Percentiles rank a stretch among this genome's conserved stretches.
Evolutionary conservation across 306 rosid genomes (phyloP).

Genomic region (Fragaria nilgerrensis): DNA sequence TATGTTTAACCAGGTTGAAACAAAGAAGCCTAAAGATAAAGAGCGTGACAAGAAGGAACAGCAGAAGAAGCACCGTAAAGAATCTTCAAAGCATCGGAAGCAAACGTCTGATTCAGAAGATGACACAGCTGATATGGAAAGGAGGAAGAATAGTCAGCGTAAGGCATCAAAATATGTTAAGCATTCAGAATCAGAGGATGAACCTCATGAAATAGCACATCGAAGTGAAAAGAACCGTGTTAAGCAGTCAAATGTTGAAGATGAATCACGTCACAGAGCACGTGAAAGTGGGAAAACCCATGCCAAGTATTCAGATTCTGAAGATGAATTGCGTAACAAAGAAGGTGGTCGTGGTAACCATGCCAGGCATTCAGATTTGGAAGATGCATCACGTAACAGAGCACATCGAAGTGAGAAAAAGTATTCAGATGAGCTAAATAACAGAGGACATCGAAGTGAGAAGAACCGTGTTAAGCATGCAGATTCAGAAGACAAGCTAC

Average conservation of each 20-base stretch:
- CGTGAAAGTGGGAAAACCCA: neutral
- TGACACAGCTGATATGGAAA: slow-evolving; percentile 39
- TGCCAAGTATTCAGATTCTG: neutral
- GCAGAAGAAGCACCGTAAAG: slow-evolving; percentile 56
- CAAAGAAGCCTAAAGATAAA: slow-evolving; percentile 43
- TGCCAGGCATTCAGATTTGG: slow-evolving; percentile 8
- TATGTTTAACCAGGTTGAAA: slow-evolving; percentile 40
- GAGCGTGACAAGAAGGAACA: slow-evolving; percentile 45
- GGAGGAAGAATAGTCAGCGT: slow-evolving; percentile 32
- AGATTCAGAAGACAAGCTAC: neutral
- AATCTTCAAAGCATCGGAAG: slow-evolving; percentile 48
- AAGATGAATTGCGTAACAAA: neutral
- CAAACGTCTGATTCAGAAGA: slow-evolving; percentile 48
- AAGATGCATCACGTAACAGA: neutral
- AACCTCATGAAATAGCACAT: neutral
- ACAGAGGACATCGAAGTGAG: neutral
- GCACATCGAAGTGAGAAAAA: slow-evolving; percentile 8
- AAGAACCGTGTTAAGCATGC: neutral
- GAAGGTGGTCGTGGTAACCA: neutral
- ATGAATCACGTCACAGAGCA: slow-evolving; percentile 13
- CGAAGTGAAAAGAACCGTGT: slow-evolving; percentile 12
- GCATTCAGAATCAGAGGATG: slow-evolving; percentile 28
- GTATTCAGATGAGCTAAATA: neutral
- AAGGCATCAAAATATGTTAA: slow-evolving; percentile 32
- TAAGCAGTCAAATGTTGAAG: slow-evolving; percentile 19